Percentiles rank a stretch among this genome's conserved stretches.
phyloP scores from a whole-genome alignment of 1,139 yeast species.

The Candida freyschussii region DNA sequence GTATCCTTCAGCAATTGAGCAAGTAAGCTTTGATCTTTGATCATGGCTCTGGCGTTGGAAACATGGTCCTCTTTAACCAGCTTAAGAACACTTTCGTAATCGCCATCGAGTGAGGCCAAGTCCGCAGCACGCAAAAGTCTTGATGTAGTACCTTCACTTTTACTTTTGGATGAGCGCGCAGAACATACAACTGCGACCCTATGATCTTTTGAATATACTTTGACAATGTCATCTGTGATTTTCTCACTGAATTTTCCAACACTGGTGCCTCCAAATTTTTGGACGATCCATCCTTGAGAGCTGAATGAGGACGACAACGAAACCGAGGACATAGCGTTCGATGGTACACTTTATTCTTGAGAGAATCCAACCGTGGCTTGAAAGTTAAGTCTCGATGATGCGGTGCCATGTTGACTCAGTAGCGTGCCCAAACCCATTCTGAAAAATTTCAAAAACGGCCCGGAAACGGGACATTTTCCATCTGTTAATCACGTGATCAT shows the following conservation, averaged over 20 bases:
- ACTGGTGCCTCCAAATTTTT: conserved; percentile 97
- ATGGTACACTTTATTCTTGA: no score
- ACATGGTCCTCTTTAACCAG: conserved; percentile 75
- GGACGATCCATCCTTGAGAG: conserved; percentile 64
- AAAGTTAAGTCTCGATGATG: no score
- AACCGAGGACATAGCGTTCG: conserved; percentile 19
- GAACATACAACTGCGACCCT: conserved; percentile 96
- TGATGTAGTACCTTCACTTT: conserved; percentile 93
- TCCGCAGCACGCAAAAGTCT: conserved; percentile 79
- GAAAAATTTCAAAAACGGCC: no score
- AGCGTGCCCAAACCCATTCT: no score
- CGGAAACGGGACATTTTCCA: no score
- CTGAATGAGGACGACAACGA: conserved; percentile 22
- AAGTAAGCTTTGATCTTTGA: conserved; percentile 42
- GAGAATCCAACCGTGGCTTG: no score
- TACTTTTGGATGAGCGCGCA: conserved; percentile 87
- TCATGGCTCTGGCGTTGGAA: conserved; percentile 56
- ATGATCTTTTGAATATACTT: conserved; percentile 51
- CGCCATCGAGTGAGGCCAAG: conserved; percentile 49
- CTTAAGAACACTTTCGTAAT: conserved; percentile 49
- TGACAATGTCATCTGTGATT: conserved; percentile 80
- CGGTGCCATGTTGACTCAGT: no score
- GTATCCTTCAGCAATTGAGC: conserved; percentile 52
- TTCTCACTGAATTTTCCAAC: conserved; percentile 89
- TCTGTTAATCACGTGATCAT: no score